phyloP scores from a whole-genome alignment of 169 alveolate species.

The Plasmodium ovale region DNA sequence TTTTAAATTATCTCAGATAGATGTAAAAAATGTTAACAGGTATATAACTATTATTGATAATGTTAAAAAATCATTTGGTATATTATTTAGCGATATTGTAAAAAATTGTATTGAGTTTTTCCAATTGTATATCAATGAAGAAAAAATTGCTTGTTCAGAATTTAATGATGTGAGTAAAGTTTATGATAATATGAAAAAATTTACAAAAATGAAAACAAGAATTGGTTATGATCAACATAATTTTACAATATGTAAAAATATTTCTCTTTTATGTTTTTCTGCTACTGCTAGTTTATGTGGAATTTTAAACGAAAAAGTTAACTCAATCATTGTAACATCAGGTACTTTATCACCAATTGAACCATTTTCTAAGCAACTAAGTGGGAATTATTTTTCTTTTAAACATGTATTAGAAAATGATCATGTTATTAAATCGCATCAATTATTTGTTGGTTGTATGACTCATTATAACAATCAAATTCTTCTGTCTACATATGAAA shows the following conservation, averaged over 20 bases:
- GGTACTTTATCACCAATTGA: slow-evolving; percentile 96
- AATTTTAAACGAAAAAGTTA: slow-evolving; percentile 83
- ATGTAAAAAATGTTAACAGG: slow-evolving; percentile 70
- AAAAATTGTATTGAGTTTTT: slow-evolving; percentile 80
- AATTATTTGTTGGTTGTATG: slow-evolving; percentile 88
- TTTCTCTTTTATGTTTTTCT: slow-evolving; percentile 82
- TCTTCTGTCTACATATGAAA: slow-evolving; percentile 86
- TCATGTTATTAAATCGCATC: slow-evolving; percentile 92
- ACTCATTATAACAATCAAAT: slow-evolving; percentile 80
- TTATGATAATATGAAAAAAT: slow-evolving; percentile 65
- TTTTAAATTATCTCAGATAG: slow-evolving; percentile 78
- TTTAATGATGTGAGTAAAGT: slow-evolving; percentile 53
- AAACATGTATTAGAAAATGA: slow-evolving; percentile 91
- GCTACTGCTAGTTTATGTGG: slow-evolving; percentile 88
- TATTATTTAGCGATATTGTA: slow-evolving; percentile 78
- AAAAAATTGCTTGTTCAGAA: slow-evolving; percentile 45
- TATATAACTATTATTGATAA: slow-evolving; percentile 80
- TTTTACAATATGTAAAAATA: slow-evolving; percentile 40
- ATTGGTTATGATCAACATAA: slow-evolving; percentile 50
- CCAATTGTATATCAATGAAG: slow-evolving; percentile 79
- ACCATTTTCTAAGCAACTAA: slow-evolving; percentile 91
- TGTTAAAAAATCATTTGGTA: slow-evolving; percentile 77
- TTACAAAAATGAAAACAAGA: slow-evolving; percentile 43
- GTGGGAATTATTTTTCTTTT: slow-evolving; percentile 89
- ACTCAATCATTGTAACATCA: slow-evolving; percentile 93